phyloP scores from a whole-genome alignment of 768 basidiomycete species.

The Russula emetica region DNA sequence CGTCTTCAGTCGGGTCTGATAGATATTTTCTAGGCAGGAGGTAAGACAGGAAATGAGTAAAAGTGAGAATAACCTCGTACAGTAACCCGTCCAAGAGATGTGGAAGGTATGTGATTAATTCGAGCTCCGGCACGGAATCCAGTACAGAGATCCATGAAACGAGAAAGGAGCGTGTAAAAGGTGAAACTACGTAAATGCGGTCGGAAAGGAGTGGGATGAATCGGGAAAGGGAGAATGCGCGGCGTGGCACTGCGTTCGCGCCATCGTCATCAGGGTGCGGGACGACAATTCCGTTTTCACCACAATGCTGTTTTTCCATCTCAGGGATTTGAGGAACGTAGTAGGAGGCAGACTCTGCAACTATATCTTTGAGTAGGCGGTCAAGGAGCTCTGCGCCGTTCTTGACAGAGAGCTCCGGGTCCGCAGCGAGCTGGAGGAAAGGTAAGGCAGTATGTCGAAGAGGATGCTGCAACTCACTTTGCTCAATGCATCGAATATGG shows the following conservation, averaged over 20 bases:
- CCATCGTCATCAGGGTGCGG: slow-evolving; percentile 53
- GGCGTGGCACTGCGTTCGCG: slow-evolving; percentile 42
- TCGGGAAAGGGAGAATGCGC: slow-evolving; percentile 88
- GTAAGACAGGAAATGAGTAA: slow-evolving; percentile 23
- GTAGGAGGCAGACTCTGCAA: slow-evolving; percentile 91
- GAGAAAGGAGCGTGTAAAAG: slow-evolving; percentile 93
- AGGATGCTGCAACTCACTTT: slow-evolving; percentile 55
- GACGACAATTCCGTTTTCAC: slow-evolving; percentile 57
- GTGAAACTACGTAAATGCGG: slow-evolving; percentile 90
- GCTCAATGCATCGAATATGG: slow-evolving; percentile 94
- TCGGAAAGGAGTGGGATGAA: slow-evolving; percentile 94
- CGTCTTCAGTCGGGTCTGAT: slow-evolving; percentile 91
- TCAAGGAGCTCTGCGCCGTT: slow-evolving; percentile 97
- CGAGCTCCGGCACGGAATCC: slow-evolving; percentile 94
- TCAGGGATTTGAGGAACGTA: slow-evolving; percentile 88
- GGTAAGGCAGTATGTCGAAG: background rate
- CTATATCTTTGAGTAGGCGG: slow-evolving; percentile 95
- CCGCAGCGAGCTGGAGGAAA: slow-evolving; percentile 76
- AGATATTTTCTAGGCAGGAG: slow-evolving; percentile 71
- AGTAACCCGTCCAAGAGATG: slow-evolving; percentile 92
- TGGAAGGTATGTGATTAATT: slow-evolving; percentile 90
- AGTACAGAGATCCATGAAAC: slow-evolving; percentile 95
- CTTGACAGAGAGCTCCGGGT: slow-evolving; percentile 94
- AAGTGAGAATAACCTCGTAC: slow-evolving; percentile 43
- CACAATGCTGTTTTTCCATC: slow-evolving; percentile 59